A percentile compares a stretch with the other conserved stretches of the same genome.
Evolutionary conservation across 2,329 filamentous ascomycete species (phyloP).

Genomic region (Trichoderma harzianum): DNA sequence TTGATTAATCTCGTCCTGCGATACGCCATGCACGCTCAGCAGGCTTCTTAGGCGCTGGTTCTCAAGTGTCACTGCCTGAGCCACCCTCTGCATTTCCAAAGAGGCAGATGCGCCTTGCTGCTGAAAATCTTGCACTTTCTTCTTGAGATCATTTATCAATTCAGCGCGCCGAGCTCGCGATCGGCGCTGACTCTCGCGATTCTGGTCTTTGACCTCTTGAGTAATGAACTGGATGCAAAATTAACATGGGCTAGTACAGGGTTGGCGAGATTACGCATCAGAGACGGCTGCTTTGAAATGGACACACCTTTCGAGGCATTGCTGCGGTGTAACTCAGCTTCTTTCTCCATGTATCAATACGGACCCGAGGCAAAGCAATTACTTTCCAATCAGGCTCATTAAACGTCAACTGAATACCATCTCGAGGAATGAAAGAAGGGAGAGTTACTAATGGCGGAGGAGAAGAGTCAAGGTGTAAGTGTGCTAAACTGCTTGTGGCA

Average conservation of each 20-base stretch:
- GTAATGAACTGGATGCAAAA: background rate
- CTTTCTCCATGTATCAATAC: background rate
- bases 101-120: conserved; percentile 11
- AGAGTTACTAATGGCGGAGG: background rate
- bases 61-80: conserved; percentile 4
- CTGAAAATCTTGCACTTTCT: conserved; percentile 9
- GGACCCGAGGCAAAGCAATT: background rate
- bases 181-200: conserved; percentile 18
- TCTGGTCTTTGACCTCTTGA: conserved; percentile 9
- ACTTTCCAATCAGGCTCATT: background rate
- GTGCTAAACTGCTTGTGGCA: background rate
- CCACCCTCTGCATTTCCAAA: conserved; percentile 15
- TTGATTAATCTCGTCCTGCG: conserved; percentile 6
- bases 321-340: background rate
- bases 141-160: conserved; percentile 15
- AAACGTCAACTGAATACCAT: background rate
- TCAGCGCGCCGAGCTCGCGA: conserved; percentile 16
- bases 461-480: background rate
- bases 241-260: background rate
- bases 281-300: background rate
- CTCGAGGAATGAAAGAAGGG: background rate
- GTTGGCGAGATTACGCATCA: background rate
- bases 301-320: conserved; percentile 5
- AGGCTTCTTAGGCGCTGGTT: conserved; percentile 15
- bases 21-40: conserved; percentile 2